Conservation (phyloP, 1,284 basidiomycete genomes). For the Leccinum angustisporum region DNA sequence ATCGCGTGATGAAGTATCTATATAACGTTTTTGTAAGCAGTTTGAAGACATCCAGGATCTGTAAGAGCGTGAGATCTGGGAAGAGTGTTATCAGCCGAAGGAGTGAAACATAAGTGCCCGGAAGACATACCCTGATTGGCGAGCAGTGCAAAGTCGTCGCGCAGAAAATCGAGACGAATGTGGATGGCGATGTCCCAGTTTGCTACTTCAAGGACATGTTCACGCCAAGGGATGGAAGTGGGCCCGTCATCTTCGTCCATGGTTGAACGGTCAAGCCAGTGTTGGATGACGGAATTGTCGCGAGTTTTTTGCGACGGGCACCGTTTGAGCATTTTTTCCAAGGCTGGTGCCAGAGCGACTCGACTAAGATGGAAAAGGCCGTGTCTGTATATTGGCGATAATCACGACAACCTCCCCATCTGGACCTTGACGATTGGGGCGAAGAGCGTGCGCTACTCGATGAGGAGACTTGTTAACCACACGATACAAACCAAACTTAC, state of each 20-base stretch:
- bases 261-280: not conserved
- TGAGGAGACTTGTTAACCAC: too few relatives aligned
- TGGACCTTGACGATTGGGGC: too few relatives aligned
- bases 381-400: too few relatives aligned
- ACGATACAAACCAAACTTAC: slow-evolving; percentile 43
- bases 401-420: too few relatives aligned
- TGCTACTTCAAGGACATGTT: slow-evolving; percentile 40
- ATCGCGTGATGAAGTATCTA: slow-evolving; percentile 67
- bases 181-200: slow-evolving; percentile 55
- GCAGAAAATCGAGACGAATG: slow-evolving; percentile 55
- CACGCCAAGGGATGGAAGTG: slow-evolving; percentile 34
- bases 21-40: slow-evolving; percentile 76
- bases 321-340: not conserved
- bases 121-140: slow-evolving; percentile 55
- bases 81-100: slow-evolving; percentile 4
- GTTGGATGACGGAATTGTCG: not conserved
- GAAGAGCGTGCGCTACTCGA: too few relatives aligned
- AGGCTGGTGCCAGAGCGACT: not conserved
- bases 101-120: not conserved
- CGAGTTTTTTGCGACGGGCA: not conserved
- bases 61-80: slow-evolving; percentile 62
- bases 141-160: slow-evolving; percentile 59
- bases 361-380: not conserved
- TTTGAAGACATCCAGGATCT: slow-evolving; percentile 71
- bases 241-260: slow-evolving; percentile 14